These are phyloP conservation scores for Colletotrichum caudatum DNA, from an alignment of 2,329 filamentous ascomycete species.

Conservation along the genomic window DNA sequence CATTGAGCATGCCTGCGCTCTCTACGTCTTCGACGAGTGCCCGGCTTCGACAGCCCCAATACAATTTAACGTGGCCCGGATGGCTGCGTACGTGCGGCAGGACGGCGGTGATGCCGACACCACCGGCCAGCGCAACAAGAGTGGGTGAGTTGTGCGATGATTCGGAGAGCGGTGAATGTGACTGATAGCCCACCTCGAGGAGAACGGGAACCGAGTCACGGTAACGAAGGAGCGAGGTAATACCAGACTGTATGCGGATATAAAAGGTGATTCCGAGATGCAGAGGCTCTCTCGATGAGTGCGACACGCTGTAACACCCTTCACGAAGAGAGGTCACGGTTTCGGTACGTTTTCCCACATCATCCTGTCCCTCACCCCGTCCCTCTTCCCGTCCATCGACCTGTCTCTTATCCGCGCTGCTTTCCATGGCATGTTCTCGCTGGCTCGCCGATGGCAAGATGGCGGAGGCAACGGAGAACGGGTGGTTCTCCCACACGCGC, in stretches of 20 bases:
- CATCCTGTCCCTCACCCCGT: no score
- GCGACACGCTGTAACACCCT: constrained; percentile 11
- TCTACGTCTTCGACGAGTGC: constrained; percentile 23
- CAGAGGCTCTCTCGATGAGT: constrained; percentile 37
- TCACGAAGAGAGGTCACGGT: no score
- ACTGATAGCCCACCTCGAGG: constrained; percentile 48
- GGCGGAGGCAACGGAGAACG: no score
- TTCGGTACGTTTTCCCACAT: no score
- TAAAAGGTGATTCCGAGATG: no score
- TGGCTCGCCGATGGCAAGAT: no score
- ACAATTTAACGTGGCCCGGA: constrained; percentile 1
- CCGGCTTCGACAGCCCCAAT: constrained; percentile 19
- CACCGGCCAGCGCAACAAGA: constrained; percentile 48
- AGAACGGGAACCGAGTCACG: constrained; percentile 44
- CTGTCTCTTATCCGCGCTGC: no score
- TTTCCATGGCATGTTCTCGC: no score
- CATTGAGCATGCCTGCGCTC: background rate
- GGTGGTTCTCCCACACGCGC: no score
- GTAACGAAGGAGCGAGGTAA: constrained; percentile 42
- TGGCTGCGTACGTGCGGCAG: constrained; percentile 40
- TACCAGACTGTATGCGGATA: no score
- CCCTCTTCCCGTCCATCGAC: no score
- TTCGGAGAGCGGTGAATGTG: constrained; percentile 42
- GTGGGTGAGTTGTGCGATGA: constrained; percentile 39
- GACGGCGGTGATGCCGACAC: constrained; percentile 49